phyloP scores from a whole-genome alignment of 1,284 basidiomycete genomes.

The Melanopsichium pennsylvanicum region DNA sequence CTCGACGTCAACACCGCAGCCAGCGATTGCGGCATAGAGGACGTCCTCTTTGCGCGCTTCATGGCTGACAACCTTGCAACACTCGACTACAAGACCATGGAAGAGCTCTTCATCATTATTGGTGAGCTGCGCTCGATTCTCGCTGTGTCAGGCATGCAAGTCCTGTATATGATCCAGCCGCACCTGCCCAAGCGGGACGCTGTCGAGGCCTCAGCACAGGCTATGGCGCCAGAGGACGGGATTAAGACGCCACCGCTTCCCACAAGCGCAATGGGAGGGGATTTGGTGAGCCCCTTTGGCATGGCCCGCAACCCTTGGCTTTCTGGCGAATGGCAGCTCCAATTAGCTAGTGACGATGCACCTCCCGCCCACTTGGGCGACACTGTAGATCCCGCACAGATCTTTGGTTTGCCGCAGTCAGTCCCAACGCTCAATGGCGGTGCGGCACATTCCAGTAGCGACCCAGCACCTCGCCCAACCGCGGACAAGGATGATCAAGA shows the following conservation, averaged over 20 bases:
- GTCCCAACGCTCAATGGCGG: too few relatives aligned
- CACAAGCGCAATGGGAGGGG: not conserved
- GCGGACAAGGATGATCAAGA: slow-evolving; percentile 12
- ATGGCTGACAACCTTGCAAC: slow-evolving; percentile 91
- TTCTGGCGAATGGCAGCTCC: slow-evolving; percentile 37
- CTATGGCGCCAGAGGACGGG: slow-evolving; percentile 1
- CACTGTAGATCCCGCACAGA: slow-evolving; percentile 26
- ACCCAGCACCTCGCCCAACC: not conserved
- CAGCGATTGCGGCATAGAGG: slow-evolving; percentile 21
- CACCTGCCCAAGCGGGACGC: slow-evolving; percentile 35
- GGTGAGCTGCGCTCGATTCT: slow-evolving; percentile 80
- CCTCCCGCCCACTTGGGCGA: slow-evolving; percentile 5
- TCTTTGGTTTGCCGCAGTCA: slow-evolving; percentile 5
- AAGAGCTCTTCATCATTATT: slow-evolving; percentile 87
- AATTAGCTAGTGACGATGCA: slow-evolving; percentile 16
- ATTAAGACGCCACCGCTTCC: slow-evolving; percentile 26
- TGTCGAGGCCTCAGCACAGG: not conserved
- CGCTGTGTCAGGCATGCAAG: slow-evolving; percentile 83
- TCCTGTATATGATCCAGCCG: slow-evolving; percentile 67
- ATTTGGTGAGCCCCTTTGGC: slow-evolving; percentile 28
- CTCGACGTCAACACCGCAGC: slow-evolving; percentile 76
- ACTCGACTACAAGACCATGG: slow-evolving; percentile 91
- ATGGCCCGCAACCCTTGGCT: slow-evolving; percentile 38
- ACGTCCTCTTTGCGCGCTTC: slow-evolving; percentile 78
- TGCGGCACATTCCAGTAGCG: not conserved